Evolutionary conservation across 805 yeast species (phyloP), one percentile per base, ranked within the genome.

Genomic region (Ogataea paraovalis): DNA sequence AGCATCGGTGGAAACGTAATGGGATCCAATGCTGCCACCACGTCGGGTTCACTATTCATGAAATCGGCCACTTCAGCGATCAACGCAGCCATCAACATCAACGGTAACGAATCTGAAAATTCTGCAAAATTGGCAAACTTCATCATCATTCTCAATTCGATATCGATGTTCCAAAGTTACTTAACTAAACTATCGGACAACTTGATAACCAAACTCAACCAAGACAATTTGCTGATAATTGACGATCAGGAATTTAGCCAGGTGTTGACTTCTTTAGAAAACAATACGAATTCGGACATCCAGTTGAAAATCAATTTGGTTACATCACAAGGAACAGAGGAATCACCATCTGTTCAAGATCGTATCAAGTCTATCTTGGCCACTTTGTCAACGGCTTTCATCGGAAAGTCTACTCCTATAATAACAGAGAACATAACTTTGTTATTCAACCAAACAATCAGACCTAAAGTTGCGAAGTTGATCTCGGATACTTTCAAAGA

Each of bases 131-230:
- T 87, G 14, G 74, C 79, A 28, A 78, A 77, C 14, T 90, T 80
- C 59, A 67, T 89, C 37, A 69, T 87, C 1, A 78, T 84, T 49
- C 69, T 90, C 49, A 91, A 92, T 65, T 83, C 95, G 1, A 70
- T 90, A 4, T 80, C 84, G 10, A 67, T 83, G 39, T 82, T 86
- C 21, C 74, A 77, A 20, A 73, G 70, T 7, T 86, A 87, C 58
- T 71, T 86, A 30, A 62, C 67, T 12, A 79, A 77, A 48, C 65
- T 87, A 34, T 54, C 82, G 9, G 67, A 63, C n/a, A 76, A 77
- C 41, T 52, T 78, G 34, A 59, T 61, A 16, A 48, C 49, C 7
- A 59, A 55, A 32, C 43, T 64, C 21, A 56, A 51, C 7, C 45
- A 47, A 13, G 67, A 65, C 36, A 62, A 63, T 32, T 50, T 68